Percentiles rank a stretch among this genome's conserved stretches.
These are phyloP conservation scores for Pythium vanterpoolii DNA, from an alignment of 352 stramenopile species.

Conservation along the genomic window DNA sequence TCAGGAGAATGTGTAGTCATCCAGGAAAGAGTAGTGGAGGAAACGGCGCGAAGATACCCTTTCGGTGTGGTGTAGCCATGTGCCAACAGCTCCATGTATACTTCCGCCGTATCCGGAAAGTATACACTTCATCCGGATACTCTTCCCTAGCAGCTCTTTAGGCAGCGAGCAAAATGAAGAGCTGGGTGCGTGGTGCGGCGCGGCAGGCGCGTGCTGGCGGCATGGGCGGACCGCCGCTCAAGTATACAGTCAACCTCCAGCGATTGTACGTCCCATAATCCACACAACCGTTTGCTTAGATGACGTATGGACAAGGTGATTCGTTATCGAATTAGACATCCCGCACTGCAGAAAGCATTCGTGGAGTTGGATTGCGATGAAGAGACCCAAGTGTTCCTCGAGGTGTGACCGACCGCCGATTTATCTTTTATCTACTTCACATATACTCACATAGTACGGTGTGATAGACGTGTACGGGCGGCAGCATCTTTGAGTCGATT, in stretches of 20 bases:
- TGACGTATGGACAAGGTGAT: background rate
- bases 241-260: conserved; percentile 53
- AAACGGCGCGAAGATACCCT: background rate
- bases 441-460: background rate
- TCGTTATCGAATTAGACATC: conserved; percentile 31
- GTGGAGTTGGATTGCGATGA: conserved; percentile 72
- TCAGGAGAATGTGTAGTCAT: background rate
- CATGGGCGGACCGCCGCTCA: conserved; percentile 48
- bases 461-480: conserved; percentile 69
- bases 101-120: conserved; percentile 15
- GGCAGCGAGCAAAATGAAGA: conserved; percentile 46
- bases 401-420: conserved; percentile 27
- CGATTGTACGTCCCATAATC: conserved; percentile 38
- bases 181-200: conserved; percentile 62
- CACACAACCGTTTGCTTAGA: background rate
- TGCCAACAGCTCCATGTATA: conserved; percentile 3
- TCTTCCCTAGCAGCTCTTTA: background rate
- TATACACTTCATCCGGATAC: conserved; percentile 15
- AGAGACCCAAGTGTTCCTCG: conserved; percentile 68
- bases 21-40: background rate
- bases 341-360: conserved; percentile 55
- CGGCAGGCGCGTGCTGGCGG: conserved; percentile 46
- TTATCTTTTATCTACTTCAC: background rate
- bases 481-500: conserved; percentile 60
- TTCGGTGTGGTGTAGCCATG: conserved; percentile 10